A percentile compares a stretch with the other conserved stretches of the same genome.
phyloP scores from a whole-genome alignment of 2,329 filamentous ascomycete species.

The Trichoderma asperellum region DNA sequence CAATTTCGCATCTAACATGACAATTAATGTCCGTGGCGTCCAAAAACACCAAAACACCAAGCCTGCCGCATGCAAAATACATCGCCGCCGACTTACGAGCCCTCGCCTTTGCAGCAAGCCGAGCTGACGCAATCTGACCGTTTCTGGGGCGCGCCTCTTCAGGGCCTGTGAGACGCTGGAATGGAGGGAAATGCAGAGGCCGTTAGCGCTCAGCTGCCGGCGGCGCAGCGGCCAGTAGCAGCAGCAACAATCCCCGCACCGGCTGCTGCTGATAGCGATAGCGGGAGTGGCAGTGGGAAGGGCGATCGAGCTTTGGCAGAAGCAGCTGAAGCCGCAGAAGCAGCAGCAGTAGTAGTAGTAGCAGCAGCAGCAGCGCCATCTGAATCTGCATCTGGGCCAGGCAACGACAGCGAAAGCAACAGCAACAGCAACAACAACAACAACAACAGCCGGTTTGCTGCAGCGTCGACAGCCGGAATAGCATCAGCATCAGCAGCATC shows the following conservation, averaged over 20 bases:
- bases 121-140: background rate
- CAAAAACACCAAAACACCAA: constrained; percentile 10
- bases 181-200: constrained; percentile 37
- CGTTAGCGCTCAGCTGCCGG: constrained; percentile 28
- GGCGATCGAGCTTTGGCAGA: background rate
- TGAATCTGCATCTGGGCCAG: background rate
- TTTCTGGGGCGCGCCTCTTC: background rate
- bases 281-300: background rate
- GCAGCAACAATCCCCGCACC: constrained; percentile 21
- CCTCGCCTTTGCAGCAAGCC: background rate
- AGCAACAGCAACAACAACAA: background rate
- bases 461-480: background rate
- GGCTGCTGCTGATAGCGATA: constrained; percentile 1
- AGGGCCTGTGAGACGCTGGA: constrained; percentile 28
- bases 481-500: background rate
- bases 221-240: background rate
- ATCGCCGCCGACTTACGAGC: background rate
- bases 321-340: background rate
- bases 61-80: background rate
- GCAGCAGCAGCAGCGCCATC: background rate
- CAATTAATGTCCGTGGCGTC: background rate
- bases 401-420: background rate
- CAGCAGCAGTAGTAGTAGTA: background rate
- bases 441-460: background rate
- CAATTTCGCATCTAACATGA: background rate